A percentile compares a stretch with the other conserved stretches of the same genome.
phyloP scores from a whole-genome alignment of 1,284 basidiomycete species.

The Psilocybe mexicana region DNA sequence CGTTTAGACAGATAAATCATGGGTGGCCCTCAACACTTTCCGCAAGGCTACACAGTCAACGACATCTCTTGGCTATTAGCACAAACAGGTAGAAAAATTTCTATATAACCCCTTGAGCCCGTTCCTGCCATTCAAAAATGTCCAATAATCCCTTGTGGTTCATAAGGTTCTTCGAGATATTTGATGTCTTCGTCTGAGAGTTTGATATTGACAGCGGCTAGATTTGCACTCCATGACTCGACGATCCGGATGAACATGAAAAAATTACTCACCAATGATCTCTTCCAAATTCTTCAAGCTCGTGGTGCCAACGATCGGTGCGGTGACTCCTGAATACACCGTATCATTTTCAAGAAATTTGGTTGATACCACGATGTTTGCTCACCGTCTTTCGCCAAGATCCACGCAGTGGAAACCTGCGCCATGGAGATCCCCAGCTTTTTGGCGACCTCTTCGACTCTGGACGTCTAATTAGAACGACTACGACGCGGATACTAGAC shows the following conservation, averaged over 20 bases:
- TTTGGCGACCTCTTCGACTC: conserved; percentile 54
- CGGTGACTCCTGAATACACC: conserved; percentile 49
- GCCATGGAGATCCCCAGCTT: conserved; percentile 56
- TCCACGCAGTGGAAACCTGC: conserved; percentile 57
- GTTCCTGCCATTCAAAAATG: too few relatives aligned
- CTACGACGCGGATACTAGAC: too few relatives aligned
- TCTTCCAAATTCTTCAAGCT: conserved; percentile 51
- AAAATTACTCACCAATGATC: conserved; percentile 38
- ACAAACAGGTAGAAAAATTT: too few relatives aligned
- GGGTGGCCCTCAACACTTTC: too few relatives aligned
- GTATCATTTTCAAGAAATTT: too few relatives aligned
- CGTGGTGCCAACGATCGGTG: conserved; percentile 56
- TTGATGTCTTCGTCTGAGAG: conserved; percentile 29
- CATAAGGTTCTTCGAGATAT: conserved; percentile 30
- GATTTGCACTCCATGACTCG: too few relatives aligned
- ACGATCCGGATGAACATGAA: too few relatives aligned
- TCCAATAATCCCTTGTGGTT: conserved; percentile 23
- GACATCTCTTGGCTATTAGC: too few relatives aligned
- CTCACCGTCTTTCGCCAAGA: conserved; percentile 40
- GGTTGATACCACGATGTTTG: neutral
- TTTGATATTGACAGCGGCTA: conserved; percentile 24
- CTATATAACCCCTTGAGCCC: too few relatives aligned
- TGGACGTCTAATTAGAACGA: conserved; percentile 9
- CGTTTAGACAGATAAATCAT: too few relatives aligned
- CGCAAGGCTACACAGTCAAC: too few relatives aligned